Evolutionary conservation across 495 filamentous ascomycete species (phyloP).

Genomic region (Lophiotrema nucula): DNA sequence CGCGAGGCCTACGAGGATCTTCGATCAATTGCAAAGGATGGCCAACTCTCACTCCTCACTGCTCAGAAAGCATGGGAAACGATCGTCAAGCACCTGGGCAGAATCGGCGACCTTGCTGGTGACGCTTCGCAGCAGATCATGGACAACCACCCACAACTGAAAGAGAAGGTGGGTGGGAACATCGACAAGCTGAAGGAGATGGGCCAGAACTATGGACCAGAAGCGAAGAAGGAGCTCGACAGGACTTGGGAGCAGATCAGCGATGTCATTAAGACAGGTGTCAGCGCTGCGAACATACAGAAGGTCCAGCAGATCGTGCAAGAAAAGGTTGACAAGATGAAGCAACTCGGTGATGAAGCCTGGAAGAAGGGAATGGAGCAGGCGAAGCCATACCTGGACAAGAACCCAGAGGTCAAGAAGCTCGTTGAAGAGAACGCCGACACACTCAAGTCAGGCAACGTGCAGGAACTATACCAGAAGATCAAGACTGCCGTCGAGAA

Average conservation of each 20-base stretch:
- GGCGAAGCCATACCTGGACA: slow-evolving; percentile 61
- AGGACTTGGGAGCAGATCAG: slow-evolving; percentile 61
- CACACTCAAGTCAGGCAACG: slow-evolving; percentile 58
- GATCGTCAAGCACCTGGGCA: slow-evolving; percentile 51
- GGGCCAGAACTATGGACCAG: slow-evolving; percentile 62
- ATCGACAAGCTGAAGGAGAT: slow-evolving; percentile 62
- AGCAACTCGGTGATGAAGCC: slow-evolving; percentile 60
- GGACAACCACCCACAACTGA: slow-evolving; percentile 63
- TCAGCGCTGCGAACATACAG: slow-evolving; percentile 48
- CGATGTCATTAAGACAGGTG: slow-evolving; percentile 54
- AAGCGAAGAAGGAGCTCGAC: slow-evolving; percentile 67
- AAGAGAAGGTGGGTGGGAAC: slow-evolving; percentile 64
- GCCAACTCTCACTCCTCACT: slow-evolving; percentile 50
- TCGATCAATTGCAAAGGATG: slow-evolving; percentile 50
- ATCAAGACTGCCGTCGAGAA: slow-evolving; percentile 55
- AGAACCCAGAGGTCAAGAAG: slow-evolving; percentile 64
- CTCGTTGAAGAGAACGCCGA: slow-evolving; percentile 61
- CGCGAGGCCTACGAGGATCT: slow-evolving; percentile 59
- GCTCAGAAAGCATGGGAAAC: slow-evolving; percentile 53
- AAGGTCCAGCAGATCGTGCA: slow-evolving; percentile 61
- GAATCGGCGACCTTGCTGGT: slow-evolving; percentile 54
- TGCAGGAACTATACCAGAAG: slow-evolving; percentile 52
- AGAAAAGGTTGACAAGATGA: slow-evolving; percentile 61
- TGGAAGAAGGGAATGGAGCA: slow-evolving; percentile 64
- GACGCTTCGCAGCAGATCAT: slow-evolving; percentile 58